Percentiles rank a stretch among this genome's conserved stretches.
Conservation (phyloP, 768 basidiomycete genomes). For the Tulasnella sp. region DNA sequence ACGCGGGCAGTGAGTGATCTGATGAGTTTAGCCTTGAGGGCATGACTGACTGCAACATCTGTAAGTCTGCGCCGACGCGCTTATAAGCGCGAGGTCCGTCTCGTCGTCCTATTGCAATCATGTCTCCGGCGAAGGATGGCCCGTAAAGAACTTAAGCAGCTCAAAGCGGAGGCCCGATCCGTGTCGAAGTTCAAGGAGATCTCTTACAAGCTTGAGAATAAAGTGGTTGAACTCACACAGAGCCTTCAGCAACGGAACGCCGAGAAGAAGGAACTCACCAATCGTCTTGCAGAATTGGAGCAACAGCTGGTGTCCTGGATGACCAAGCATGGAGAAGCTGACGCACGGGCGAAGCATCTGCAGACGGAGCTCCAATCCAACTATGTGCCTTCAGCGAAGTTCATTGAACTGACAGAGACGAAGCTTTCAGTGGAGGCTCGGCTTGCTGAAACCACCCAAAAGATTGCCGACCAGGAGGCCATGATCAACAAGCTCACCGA, state of each 20-base stretch:
- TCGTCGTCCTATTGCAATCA: constrained; percentile 80
- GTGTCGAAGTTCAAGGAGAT: constrained; percentile 98
- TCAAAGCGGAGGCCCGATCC: constrained; percentile 88
- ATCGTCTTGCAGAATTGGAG: constrained; percentile 67
- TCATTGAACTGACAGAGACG: constrained; percentile 59
- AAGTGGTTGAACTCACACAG: constrained; percentile 97
- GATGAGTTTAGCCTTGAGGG: constrained; percentile 3
- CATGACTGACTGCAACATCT: neutral
- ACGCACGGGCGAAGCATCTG: constrained; percentile 59
- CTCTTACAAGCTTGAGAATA: constrained; percentile 95
- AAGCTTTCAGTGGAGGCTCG: constrained; percentile 74
- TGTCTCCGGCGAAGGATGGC: constrained; percentile 85
- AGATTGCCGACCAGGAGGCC: constrained; percentile 73
- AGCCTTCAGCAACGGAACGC: constrained; percentile 77
- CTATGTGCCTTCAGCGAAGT: constrained; percentile 59
- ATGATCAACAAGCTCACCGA: constrained; percentile 70
- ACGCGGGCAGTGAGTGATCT: constrained; percentile 69
- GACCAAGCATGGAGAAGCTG: constrained; percentile 78
- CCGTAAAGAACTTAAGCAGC: constrained; percentile 67
- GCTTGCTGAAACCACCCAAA: constrained; percentile 65
- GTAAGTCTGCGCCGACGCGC: constrained; percentile 36
- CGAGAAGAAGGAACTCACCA: constrained; percentile 81
- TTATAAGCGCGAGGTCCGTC: constrained; percentile 50
- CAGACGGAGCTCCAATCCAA: constrained; percentile 57
- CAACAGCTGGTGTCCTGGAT: constrained; percentile 79